A percentile compares a stretch with the other conserved stretches of the same genome.
Conservation (phyloP, 83 land plant species). For the Diphasiastrum complanatum region DNA sequence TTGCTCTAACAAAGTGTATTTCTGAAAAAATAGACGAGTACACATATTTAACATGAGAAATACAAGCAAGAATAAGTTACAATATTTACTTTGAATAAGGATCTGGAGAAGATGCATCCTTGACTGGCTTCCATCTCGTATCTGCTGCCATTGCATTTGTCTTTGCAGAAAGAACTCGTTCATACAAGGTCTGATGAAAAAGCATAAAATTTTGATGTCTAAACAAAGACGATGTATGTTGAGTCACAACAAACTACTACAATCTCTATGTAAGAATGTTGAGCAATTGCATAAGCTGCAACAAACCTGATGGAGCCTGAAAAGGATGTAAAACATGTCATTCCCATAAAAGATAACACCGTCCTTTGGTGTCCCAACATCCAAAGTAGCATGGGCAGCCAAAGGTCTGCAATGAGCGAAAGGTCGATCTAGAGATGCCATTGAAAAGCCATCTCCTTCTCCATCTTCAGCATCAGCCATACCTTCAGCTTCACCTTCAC, state of each 20-base stretch:
- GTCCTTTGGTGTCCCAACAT: conserved; percentile 22
- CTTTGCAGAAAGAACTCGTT: conserved; percentile 83
- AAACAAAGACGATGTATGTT: no score
- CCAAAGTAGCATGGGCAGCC: conserved; percentile 44
- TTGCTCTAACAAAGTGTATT: not conserved
- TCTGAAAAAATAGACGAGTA: not conserved
- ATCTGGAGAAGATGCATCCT: conserved; percentile 57
- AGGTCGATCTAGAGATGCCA: conserved; percentile 53
- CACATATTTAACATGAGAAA: not conserved
- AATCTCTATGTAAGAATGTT: no score
- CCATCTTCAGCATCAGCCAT: conserved; percentile 70
- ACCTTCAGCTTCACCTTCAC: conserved; percentile 92
- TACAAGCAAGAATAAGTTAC: not conserved
- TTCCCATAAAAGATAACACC: conserved; percentile 77
- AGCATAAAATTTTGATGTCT: not conserved
- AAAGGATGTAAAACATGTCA: conserved; percentile 83
- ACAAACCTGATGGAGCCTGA: conserved; percentile 82
- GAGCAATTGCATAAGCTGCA: no score
- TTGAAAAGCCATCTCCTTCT: conserved; percentile 60
- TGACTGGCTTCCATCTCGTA: conserved; percentile 57
- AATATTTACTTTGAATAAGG: conserved; percentile 54
- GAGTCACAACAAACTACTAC: no score
- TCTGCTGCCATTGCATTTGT: conserved; percentile 65
- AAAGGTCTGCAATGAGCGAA: conserved; percentile 66
- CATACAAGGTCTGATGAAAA: conserved; percentile 50